Evolutionary conservation across 2,329 filamentous ascomycete genomes (phyloP).

Genomic region (Apiospora pterosperma): DNA sequence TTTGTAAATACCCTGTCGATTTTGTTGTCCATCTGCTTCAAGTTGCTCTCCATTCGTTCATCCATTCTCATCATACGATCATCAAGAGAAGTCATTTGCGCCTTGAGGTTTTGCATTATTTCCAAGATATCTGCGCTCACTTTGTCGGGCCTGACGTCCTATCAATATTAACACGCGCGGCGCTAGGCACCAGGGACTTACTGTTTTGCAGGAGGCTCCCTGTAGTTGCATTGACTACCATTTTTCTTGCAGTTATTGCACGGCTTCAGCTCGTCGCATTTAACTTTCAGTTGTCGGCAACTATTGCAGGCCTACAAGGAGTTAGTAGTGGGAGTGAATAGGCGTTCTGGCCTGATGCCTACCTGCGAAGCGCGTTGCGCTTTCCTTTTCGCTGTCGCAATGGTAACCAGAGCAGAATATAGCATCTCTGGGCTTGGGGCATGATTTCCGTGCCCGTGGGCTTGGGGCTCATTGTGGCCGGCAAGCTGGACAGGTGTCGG

Average conservation of each 20-base stretch:
- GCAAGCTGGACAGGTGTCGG: slow-evolving; percentile 25
- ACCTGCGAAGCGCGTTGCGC: slow-evolving; percentile 63
- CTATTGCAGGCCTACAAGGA: slow-evolving; percentile 85
- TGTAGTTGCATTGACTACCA: slow-evolving; percentile 77
- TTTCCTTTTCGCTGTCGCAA: slow-evolving; percentile 55
- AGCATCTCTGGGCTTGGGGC: slow-evolving; percentile 30
- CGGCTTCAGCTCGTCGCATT: slow-evolving; percentile 83
- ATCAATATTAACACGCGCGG: neutral
- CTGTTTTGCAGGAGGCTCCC: slow-evolving; percentile 89
- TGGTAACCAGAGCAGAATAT: slow-evolving; percentile 25
- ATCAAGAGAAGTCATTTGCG: slow-evolving; percentile 38
- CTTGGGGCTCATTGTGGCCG: slow-evolving; percentile 22
- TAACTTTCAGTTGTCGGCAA: slow-evolving; percentile 82
- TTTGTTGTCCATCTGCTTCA: no score
- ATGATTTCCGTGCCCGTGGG: slow-evolving; percentile 36
- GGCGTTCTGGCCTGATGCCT: slow-evolving; percentile 12
- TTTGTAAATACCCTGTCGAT: no score
- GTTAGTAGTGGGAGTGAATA: neutral
- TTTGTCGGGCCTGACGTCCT: slow-evolving; percentile 33
- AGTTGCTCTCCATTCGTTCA: no score
- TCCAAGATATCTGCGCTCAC: slow-evolving; percentile 62
- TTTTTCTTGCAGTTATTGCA: slow-evolving; percentile 89
- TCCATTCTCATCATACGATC: no score
- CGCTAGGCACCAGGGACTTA: slow-evolving; percentile 45
- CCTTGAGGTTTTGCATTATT: slow-evolving; percentile 34